Evolutionary conservation across 2,329 filamentous ascomycete genomes (phyloP).

Genomic region (Cercospora nicotianae): DNA sequence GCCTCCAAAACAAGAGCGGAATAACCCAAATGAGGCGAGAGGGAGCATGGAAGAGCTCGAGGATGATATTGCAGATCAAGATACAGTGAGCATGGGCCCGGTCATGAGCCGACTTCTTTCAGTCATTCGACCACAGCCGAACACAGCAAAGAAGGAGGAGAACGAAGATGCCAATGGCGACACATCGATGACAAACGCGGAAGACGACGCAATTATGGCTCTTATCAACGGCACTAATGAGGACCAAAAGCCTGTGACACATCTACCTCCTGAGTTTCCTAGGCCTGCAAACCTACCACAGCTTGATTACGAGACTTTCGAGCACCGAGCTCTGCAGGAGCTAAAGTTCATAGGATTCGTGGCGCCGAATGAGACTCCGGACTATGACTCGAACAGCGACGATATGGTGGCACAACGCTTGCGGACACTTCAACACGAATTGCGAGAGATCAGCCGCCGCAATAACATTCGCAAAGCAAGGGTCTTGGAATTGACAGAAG

Average conservation of each 20-base stretch:
- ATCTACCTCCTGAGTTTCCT: slow-evolving; percentile 57
- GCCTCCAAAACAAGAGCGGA: slow-evolving; percentile 61
- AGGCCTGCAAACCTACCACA: slow-evolving; percentile 36
- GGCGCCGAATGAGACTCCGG: slow-evolving; percentile 59
- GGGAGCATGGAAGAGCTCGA: slow-evolving; percentile 84
- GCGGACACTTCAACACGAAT: slow-evolving; percentile 76
- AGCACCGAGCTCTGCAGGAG: slow-evolving; percentile 88
- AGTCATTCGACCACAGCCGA: slow-evolving; percentile 70
- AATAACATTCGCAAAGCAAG: slow-evolving; percentile 90
- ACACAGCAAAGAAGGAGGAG: slow-evolving; percentile 52
- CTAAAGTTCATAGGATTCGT: slow-evolving; percentile 88
- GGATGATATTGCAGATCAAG: slow-evolving; percentile 82
- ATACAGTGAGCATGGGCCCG: slow-evolving; percentile 84
- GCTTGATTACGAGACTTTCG: slow-evolving; percentile 84
- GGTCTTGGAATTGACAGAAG: slow-evolving; percentile 81
- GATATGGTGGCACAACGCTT: slow-evolving; percentile 91
- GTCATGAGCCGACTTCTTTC: slow-evolving; percentile 79
- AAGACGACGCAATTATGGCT: slow-evolving; percentile 44
- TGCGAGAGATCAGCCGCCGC: slow-evolving; percentile 78
- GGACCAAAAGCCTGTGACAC: slow-evolving; percentile 62
- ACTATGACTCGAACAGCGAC: slow-evolving; percentile 87
- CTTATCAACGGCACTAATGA: slow-evolving; percentile 40
- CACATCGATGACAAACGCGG: slow-evolving; percentile 42
- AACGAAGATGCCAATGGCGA: slow-evolving; percentile 52
- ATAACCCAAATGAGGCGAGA: slow-evolving; percentile 77